Evolutionary conservation across 176 grass and related monocot species (phyloP).

Genomic region (Rhynchospora breviuscula): DNA sequence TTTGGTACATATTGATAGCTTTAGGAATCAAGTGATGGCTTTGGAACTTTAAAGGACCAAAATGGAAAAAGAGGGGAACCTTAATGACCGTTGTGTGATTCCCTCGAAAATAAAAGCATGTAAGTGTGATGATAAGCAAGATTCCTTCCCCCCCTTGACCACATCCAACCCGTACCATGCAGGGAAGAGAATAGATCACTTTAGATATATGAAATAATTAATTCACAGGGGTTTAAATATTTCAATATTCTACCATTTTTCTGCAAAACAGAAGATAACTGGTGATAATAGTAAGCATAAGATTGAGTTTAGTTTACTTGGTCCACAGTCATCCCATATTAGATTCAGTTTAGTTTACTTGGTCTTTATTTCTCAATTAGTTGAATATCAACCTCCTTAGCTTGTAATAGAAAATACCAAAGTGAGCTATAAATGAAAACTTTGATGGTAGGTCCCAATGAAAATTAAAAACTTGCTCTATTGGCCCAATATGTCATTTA

Average conservation of each 20-base stretch:
- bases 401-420: conserved; percentile 10
- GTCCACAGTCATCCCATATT: not conserved
- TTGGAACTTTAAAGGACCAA: too few relatives aligned
- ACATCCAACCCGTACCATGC: not conserved
- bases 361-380: not conserved
- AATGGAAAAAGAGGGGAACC: not conserved
- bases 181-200: not conserved
- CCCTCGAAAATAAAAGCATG: not conserved
- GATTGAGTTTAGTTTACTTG: not conserved
- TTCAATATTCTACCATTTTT: too few relatives aligned
- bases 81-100: not conserved
- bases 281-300: too few relatives aligned
- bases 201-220: not conserved
- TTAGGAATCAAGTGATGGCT: too few relatives aligned
- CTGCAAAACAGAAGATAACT: too few relatives aligned
- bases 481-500: conserved; percentile 10
- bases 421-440: not conserved
- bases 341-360: not conserved
- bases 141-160: not conserved
- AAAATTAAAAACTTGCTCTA: not conserved
- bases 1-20: not conserved
- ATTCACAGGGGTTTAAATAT: too few relatives aligned
- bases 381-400: not conserved
- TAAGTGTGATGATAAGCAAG: not conserved
- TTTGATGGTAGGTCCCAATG: not conserved